phyloP scores from a whole-genome alignment of 768 basidiomycete species.

The Lentinula aciculospora region DNA sequence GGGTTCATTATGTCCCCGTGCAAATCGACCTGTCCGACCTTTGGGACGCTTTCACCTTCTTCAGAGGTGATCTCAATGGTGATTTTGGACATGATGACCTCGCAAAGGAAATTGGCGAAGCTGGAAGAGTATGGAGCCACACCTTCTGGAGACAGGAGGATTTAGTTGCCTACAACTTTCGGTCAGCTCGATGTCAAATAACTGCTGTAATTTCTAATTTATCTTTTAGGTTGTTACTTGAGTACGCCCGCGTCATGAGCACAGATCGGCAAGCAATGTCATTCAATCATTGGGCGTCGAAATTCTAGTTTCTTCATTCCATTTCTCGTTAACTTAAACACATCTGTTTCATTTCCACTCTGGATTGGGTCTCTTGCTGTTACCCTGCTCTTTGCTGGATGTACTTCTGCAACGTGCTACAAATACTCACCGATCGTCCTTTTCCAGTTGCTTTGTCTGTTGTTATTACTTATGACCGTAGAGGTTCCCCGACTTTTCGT shows the following conservation, averaged over 20 bases:
- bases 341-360: too few species aligned
- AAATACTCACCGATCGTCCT: too few species aligned
- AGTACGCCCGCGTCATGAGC: slow-evolving; percentile 45
- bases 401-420: too few species aligned
- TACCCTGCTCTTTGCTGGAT: too few species aligned
- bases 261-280: slow-evolving; percentile 32
- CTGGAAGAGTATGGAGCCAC: slow-evolving; percentile 46
- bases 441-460: too few species aligned
- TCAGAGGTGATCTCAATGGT: slow-evolving; percentile 56
- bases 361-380: not conserved
- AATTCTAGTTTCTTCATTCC: not conserved
- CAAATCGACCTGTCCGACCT: slow-evolving; percentile 62
- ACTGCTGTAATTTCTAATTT: not conserved
- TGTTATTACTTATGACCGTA: too few species aligned
- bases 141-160: slow-evolving; percentile 50
- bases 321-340: too few species aligned
- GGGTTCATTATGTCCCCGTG: slow-evolving; percentile 74
- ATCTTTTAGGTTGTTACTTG: slow-evolving; percentile 33
- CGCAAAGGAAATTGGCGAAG: slow-evolving; percentile 44
- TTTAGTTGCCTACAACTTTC: slow-evolving; percentile 45
- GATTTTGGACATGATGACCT: slow-evolving; percentile 56
- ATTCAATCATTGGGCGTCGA: not conserved
- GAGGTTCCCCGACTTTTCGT: too few species aligned
- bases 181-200: slow-evolving; percentile 24
- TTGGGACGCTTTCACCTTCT: slow-evolving; percentile 69